Evolutionary conservation across 192 early-diverging fungal genomes (phyloP).

Genomic region (Backusella tarrabulga): DNA sequence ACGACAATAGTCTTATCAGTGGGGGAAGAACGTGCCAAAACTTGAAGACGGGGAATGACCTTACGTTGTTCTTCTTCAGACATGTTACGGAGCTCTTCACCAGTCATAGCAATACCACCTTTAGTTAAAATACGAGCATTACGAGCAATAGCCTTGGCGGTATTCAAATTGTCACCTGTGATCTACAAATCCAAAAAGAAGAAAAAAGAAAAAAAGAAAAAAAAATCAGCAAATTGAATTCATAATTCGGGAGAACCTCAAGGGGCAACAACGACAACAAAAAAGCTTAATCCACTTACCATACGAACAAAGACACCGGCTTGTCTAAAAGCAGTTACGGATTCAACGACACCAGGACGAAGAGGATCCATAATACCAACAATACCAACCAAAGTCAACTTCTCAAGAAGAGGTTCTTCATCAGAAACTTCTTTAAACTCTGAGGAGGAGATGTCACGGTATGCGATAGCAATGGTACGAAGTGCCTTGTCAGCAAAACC

Average conservation of each 20-base stretch:
- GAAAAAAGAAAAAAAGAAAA: too few relatives aligned
- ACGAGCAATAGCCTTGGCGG: conserved; percentile 88
- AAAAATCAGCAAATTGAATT: too few relatives aligned
- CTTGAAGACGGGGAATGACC: conserved; percentile 70
- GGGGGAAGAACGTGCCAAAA: conserved; percentile 87
- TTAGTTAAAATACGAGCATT: conserved; percentile 82
- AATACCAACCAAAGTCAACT: conserved; percentile 67
- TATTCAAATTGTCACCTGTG: conserved; percentile 80
- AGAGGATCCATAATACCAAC: conserved; percentile 91
- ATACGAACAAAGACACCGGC: conserved; percentile 90
- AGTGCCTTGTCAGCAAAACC: conserved; percentile 65
- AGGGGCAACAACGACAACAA: too few relatives aligned
- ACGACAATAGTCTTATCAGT: conserved; percentile 89
- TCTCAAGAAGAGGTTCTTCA: conserved; percentile 49
- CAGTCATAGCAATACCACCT: conserved; percentile 74
- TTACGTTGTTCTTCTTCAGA: conserved; percentile 63
- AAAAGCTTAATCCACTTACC: too few relatives aligned
- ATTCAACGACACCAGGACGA: conserved; percentile 72
- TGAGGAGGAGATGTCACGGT: conserved; percentile 49
- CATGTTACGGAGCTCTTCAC: conserved; percentile 74
- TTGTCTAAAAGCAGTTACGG: conserved; percentile 70
- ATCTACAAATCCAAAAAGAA: conserved; percentile 57
- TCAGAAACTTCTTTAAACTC: conserved; percentile 51
- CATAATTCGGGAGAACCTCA: too few relatives aligned
- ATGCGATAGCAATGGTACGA: conserved; percentile 72